phyloP scores from a whole-genome alignment of 192 early-diverging fungal genomes.

The Phlyctochytrium planicorne region DNA sequence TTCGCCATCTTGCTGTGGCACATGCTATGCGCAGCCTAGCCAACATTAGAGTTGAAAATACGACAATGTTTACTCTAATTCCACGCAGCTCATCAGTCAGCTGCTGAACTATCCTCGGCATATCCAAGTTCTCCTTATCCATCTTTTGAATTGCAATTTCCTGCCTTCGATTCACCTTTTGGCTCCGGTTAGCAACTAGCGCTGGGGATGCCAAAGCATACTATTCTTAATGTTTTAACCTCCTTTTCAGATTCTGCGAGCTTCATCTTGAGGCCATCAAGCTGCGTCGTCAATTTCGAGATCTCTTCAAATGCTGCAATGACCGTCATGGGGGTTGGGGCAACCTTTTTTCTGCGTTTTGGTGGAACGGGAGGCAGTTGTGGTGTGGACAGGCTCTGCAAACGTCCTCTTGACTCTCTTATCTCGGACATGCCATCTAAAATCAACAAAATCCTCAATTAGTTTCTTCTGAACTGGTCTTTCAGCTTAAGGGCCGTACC shows the following conservation, averaged over 20 bases:
- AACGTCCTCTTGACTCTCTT: too few species aligned
- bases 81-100: slow-evolving; percentile 17
- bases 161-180: slow-evolving; percentile 18
- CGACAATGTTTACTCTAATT: slow-evolving; percentile 1
- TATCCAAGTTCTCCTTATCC: slow-evolving; percentile 10
- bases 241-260: slow-evolving; percentile 14
- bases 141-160: slow-evolving; percentile 14
- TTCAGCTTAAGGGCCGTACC: too few species aligned
- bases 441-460: too few species aligned
- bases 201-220: neutral
- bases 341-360: too few species aligned
- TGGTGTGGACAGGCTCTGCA: too few species aligned
- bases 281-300: neutral
- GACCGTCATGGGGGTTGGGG: too few species aligned
- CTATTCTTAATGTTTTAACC: slow-evolving; percentile 19
- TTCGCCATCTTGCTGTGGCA: slow-evolving; percentile 8
- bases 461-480: too few species aligned
- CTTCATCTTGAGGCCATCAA: slow-evolving; percentile 12
- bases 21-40: slow-evolving; percentile 1
- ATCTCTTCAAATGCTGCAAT: too few species aligned
- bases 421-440: too few species aligned
- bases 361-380: too few species aligned
- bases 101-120: slow-evolving; percentile 15
- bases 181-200: neutral
- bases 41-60: too few species aligned